Base-by-base conservation (phyloP, 345 rosid species). In the Lepidium didymum region DNA sequence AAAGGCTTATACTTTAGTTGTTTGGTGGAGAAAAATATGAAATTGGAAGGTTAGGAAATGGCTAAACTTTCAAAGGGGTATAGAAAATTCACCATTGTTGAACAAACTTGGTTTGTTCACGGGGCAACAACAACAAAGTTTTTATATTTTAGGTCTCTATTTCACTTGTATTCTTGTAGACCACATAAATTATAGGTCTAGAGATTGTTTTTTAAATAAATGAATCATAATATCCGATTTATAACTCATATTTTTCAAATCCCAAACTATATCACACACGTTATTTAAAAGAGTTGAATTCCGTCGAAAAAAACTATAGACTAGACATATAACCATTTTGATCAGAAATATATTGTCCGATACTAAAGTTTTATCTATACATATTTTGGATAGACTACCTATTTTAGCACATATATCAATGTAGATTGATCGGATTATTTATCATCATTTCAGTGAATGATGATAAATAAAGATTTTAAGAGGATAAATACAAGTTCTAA, bases 51-150 rank as follows among this genome's bases (percentile, higher is more conserved):
- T 55, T 52, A 5, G 38, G 49, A 56, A 67, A 33, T 57, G 8
- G 25, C 49, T 31, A 19, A 15, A 35, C 42, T 66, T 73, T 31
- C 14, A 38, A 47, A 19, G 6, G 52, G 60, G 44, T 8, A 56
- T 56, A 10, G 72, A 58, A 73, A 41, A 11, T 14, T 73, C 56
- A 16, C 10, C 35, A 41, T 34, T 34, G 55, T 73, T 73, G 72
- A 73, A 67, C 12, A 42, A 58, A 50, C 40, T 52, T 62, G 45
- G 54, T 60, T 69, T 50, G 52, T 59, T n/a, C 25, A 67, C 42
- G 42, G 1, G 27, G 6, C 31, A 66, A 53, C 51, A 23, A 41
- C 16, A 9, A 40, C 14, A 36, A 38, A 6, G 29, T 37, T 41
- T 41, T 23, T 66, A 42, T 54, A 43, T 25, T 33, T 62, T 13